Evolutionary conservation across 257 asterid species (phyloP), one percentile per base, ranked within the genome.

Genomic region (Forsythia suspensa): DNA sequence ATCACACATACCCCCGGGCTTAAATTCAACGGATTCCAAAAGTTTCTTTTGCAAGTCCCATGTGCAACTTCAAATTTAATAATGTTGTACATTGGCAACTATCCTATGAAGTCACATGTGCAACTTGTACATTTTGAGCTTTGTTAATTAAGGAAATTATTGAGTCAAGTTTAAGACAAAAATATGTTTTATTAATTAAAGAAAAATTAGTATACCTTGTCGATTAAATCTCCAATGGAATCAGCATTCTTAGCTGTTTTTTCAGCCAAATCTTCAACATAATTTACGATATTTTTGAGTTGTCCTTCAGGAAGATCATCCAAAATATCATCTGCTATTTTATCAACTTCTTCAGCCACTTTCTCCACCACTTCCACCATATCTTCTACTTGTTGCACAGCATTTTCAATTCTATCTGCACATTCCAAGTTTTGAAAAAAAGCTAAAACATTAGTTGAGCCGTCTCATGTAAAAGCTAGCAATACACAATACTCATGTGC

Each of bases 311-410:
- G 97, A 12, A 92, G 87, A 77, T 87, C 90, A 6, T 84, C 83
- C 71, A 52, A 82, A 12, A 90, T 71, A 40, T 82, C 78, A 37
- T 92, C 97, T 0, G 91, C 87, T 4, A 86, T 80, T 37, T 87
- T 87, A 75, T 91, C 95, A 18, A 91, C 91, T 67, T 52, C 76
- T 69, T 34, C 89, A 7, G 97, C 96, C 83, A 90, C 91, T 72
- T 85, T 84, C 69, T 92, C 97, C 51, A 89, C 92, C 37, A 79
- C 88, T 72, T 91, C 96, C 65, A 78, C 89, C 1, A 90, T 71
- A 13, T 90, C 24, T 77, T 90, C 97, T 13, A 90, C 88, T 6
- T 80, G 81, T 24, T 92, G 87, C 2, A 92, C 87, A 6, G 86
- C 82, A 0, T 2, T 78, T 12, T 76, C 87, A 7, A 91, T 73